Evolutionary conservation across 495 filamentous ascomycete genomes (phyloP).

Genomic region (Penicillium paxilli): DNA sequence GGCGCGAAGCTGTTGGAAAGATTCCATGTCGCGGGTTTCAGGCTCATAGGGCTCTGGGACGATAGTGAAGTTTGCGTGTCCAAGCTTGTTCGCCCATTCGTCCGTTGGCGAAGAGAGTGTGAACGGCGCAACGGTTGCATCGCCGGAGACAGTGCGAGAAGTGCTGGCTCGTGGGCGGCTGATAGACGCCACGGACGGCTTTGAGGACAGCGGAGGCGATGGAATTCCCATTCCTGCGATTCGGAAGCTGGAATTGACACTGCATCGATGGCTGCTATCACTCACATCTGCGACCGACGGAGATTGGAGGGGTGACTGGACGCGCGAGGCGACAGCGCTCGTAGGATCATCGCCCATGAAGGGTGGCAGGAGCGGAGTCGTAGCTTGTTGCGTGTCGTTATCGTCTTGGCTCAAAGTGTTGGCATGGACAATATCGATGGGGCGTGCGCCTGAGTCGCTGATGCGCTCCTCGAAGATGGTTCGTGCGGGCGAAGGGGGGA

Average conservation of each 20-base stretch:
- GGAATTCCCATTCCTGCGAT: constrained; percentile 53
- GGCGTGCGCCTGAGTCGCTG: constrained; percentile 40
- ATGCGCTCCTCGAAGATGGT: constrained; percentile 65
- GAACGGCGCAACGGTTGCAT: constrained; percentile 49
- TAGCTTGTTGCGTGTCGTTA: constrained; percentile 59
- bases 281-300: constrained; percentile 62
- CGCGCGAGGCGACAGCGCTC: constrained; percentile 38
- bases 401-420: constrained; percentile 55
- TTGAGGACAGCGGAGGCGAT: constrained; percentile 77
- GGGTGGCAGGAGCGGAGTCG: constrained; percentile 81
- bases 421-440: constrained; percentile 61
- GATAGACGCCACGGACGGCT: constrained; percentile 77
- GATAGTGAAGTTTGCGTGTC: constrained; percentile 92
- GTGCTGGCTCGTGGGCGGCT: constrained; percentile 49
- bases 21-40: constrained; percentile 54
- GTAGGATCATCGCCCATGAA: constrained; percentile 60
- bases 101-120: constrained; percentile 66
- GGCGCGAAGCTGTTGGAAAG: constrained; percentile 65
- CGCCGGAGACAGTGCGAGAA: constrained; percentile 53
- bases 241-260: constrained; percentile 44
- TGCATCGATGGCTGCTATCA: constrained; percentile 29
- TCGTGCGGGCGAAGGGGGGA: constrained; percentile 65
- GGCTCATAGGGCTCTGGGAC: constrained; percentile 78
- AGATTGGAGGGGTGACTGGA: constrained; percentile 80
- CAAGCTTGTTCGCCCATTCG: constrained; percentile 78